A percentile compares a stretch with the other conserved stretches of the same genome.
These are phyloP conservation scores for Mycena latifolia DNA, from an alignment of 768 basidiomycete species.

Conservation along the genomic window DNA sequence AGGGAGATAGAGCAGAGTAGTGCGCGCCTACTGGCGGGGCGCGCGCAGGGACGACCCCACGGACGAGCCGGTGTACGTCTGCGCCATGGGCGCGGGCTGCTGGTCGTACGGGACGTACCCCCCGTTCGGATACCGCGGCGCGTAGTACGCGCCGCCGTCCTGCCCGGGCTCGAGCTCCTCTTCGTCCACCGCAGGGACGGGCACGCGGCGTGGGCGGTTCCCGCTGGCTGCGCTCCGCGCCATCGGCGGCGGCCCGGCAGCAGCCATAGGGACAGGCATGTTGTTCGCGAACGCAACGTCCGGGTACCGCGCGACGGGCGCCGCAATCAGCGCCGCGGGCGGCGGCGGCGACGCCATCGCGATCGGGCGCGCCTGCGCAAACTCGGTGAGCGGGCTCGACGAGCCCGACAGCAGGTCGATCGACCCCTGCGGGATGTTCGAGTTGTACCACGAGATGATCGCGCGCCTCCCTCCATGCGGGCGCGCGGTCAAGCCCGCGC, in stretches of 20 bases:
- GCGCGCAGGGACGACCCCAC: slow-evolving; percentile 7
- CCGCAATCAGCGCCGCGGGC: background rate
- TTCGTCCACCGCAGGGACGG: slow-evolving; percentile 13
- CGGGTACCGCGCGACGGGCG: slow-evolving; percentile 1
- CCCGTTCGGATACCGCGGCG: slow-evolving; percentile 32
- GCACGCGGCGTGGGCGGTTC: slow-evolving; percentile 25
- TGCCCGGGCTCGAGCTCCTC: background rate
- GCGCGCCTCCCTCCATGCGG: slow-evolving; percentile 36
- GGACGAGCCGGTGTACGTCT: slow-evolving; percentile 30
- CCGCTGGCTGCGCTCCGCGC: slow-evolving; percentile 8
- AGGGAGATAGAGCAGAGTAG: too few relatives aligned
- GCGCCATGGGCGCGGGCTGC: slow-evolving; percentile 12
- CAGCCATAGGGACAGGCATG: background rate
- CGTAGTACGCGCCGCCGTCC: background rate
- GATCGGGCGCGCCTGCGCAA: slow-evolving; percentile 24
- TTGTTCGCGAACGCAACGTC: slow-evolving; percentile 2
- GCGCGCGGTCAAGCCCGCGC: slow-evolving; percentile 1
- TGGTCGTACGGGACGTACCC: slow-evolving; percentile 36
- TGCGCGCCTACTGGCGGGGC: background rate
- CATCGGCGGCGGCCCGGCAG: slow-evolving; percentile 16
- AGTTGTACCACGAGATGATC: slow-evolving; percentile 43
- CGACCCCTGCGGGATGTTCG: slow-evolving; percentile 22
- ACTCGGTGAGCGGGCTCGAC: slow-evolving; percentile 17
- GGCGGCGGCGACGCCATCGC: too few relatives aligned
- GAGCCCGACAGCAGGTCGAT: slow-evolving; percentile 25